phyloP scores from a whole-genome alignment of 2,329 filamentous ascomycete species.

The Colletotrichum tanaceti region DNA sequence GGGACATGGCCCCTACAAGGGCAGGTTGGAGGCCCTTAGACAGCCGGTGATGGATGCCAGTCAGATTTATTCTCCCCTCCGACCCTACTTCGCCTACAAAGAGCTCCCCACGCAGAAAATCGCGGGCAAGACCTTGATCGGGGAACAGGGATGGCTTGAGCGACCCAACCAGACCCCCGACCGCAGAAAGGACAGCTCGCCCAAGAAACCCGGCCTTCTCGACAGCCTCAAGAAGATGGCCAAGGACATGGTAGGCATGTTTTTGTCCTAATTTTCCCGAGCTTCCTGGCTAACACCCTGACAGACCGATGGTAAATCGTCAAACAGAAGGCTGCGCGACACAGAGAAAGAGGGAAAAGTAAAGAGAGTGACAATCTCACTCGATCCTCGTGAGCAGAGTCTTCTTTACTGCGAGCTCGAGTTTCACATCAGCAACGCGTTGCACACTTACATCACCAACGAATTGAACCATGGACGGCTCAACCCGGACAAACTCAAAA shows the following conservation, averaged over 20 bases:
- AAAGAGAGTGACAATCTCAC: conserved; percentile 59
- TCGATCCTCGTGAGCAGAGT: conserved; percentile 67
- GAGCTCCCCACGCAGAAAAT: conserved; percentile 53
- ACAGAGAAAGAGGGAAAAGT: conserved; percentile 44
- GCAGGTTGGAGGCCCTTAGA: conserved; percentile 32
- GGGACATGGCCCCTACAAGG: conserved; percentile 1
- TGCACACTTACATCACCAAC: conserved; percentile 64
- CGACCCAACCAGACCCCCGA: conserved; percentile 50
- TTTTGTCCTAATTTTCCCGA: neutral
- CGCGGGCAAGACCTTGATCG: conserved; percentile 64
- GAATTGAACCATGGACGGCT: conserved; percentile 68
- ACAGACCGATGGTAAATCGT: conserved; percentile 53
- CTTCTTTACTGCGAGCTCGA: conserved; percentile 70
- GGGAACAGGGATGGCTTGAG: conserved; percentile 68
- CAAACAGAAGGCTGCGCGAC: conserved; percentile 48
- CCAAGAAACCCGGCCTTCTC: conserved; percentile 57
- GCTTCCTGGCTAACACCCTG: conserved; percentile 3
- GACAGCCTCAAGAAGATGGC: conserved; percentile 64
- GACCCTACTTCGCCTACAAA: conserved; percentile 55
- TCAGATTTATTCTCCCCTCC: conserved; percentile 56
- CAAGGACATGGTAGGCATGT: conserved; percentile 62
- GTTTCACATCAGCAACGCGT: conserved; percentile 62
- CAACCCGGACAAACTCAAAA: conserved; percentile 62
- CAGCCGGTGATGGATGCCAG: conserved; percentile 40
- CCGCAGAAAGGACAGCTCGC: conserved; percentile 38